These are phyloP conservation scores for Fagus crenata DNA, from an alignment of 306 rosid genomes.

Conservation along the genomic window DNA sequence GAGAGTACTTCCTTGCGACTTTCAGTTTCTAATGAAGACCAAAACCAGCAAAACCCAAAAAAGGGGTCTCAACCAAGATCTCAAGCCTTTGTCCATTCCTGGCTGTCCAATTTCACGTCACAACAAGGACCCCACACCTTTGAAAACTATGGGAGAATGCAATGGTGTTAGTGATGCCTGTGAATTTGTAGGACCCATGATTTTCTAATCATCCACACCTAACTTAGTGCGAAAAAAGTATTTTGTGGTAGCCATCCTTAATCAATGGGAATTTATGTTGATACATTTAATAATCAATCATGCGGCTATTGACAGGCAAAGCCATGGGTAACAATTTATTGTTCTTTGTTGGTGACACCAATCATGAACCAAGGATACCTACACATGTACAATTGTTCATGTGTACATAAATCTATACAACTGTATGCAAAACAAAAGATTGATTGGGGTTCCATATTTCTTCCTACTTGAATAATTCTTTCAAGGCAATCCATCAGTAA, in stretches of 20 bases:
- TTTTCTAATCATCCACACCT: slow-evolving; percentile 21
- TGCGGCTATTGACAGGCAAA: neutral
- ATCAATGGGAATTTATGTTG: neutral
- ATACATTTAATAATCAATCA: neutral
- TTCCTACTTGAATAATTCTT: neutral
- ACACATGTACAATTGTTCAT: neutral
- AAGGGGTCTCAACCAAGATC: slow-evolving; percentile 25
- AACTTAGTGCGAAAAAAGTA: slow-evolving; percentile 6
- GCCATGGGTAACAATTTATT: neutral
- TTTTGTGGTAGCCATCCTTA: neutral
- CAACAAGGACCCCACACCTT: slow-evolving; percentile 24
- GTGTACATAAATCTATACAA: neutral
- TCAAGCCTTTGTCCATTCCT: neutral
- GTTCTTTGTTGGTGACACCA: neutral
- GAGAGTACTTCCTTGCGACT: slow-evolving; percentile 2
- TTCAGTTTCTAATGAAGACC: slow-evolving; percentile 4
- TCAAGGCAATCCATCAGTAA: neutral
- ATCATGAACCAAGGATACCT: neutral
- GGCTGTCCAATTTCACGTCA: slow-evolving; percentile 30
- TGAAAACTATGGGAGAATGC: neutral
- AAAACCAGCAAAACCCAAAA: slow-evolving; percentile 3
- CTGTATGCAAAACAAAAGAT: neutral
- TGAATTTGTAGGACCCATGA: slow-evolving; percentile 32
- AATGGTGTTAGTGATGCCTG: neutral
- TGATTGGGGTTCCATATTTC: neutral